These are phyloP conservation scores for Flaveria brownii DNA, from an alignment of 129 eudicot species.

Conservation along the genomic window DNA sequence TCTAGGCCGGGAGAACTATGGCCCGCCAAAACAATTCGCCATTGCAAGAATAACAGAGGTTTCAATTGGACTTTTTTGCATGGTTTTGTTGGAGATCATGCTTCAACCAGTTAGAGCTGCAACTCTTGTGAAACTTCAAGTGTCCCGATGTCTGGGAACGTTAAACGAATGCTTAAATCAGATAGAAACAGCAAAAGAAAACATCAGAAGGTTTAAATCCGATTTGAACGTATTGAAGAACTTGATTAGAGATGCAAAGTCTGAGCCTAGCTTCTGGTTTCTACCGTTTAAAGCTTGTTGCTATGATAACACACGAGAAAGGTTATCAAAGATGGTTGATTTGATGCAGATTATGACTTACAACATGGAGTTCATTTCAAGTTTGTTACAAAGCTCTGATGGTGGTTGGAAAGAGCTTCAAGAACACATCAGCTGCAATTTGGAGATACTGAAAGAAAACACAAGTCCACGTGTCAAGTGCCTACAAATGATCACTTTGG, in stretches of 20 bases:
- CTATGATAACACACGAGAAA: slow-evolving; percentile 39
- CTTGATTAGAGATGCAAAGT: slow-evolving; percentile 43
- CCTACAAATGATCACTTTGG: slow-evolving; percentile 37
- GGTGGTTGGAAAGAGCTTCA: slow-evolving; percentile 43
- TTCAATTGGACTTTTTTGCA: slow-evolving; percentile 62
- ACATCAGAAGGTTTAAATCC: slow-evolving; percentile 35
- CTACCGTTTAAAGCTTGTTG: slow-evolving; percentile 47
- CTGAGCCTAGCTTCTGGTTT: slow-evolving; percentile 78
- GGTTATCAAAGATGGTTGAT: slow-evolving; percentile 54
- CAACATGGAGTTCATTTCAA: slow-evolving; percentile 41
- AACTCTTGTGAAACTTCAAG: slow-evolving; percentile 56
- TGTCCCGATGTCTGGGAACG: slow-evolving; percentile 41
- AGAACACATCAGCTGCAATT: slow-evolving; percentile 39
- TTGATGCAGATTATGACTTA: slow-evolving; percentile 45
- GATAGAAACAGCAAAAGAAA: slow-evolving; percentile 3
- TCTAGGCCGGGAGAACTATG: slow-evolving; percentile 67
- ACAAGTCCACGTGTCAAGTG: slow-evolving; percentile 43
- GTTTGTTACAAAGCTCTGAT: slow-evolving; percentile 26
- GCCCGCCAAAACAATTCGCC: slow-evolving; percentile 68
- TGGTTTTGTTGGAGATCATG: slow-evolving; percentile 54
- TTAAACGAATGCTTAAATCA: slow-evolving; percentile 50
- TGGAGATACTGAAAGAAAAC: slow-evolving; percentile 42
- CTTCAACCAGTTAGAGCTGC: slow-evolving; percentile 61
- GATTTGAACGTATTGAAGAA: slow-evolving; percentile 41
- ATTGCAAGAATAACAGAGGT: slow-evolving; percentile 71